Percentiles rank a stretch among this genome's conserved stretches.
These are phyloP conservation scores for Collybia nuda DNA, from an alignment of 768 basidiomycete species.

Conservation along the genomic window DNA sequence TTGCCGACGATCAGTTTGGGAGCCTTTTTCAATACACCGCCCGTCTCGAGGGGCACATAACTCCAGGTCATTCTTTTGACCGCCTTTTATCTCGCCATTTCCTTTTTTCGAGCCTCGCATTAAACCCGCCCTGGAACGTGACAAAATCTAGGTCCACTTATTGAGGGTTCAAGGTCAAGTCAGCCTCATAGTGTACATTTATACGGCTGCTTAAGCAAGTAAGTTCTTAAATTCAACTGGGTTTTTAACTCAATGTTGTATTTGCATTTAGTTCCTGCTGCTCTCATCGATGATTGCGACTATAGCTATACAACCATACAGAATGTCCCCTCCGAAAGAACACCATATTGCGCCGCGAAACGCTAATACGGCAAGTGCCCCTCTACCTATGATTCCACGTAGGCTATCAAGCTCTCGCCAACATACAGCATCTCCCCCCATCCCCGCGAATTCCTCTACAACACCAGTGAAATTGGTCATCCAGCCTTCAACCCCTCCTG, in stretches of 20 bases:
- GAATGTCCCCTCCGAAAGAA: conserved; percentile 34
- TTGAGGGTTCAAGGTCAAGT: not conserved
- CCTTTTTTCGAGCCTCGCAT: conserved; percentile 5
- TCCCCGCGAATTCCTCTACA: conserved; percentile 17
- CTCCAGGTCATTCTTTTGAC: conserved; percentile 4
- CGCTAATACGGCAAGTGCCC: conserved; percentile 55
- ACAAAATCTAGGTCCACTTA: not conserved
- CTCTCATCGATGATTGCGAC: conserved; percentile 43
- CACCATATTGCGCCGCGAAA: conserved; percentile 28
- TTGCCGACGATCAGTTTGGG: too few relatives aligned
- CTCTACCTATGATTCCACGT: conserved; percentile 67
- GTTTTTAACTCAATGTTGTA: not conserved
- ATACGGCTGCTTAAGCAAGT: not conserved
- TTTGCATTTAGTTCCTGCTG: not conserved
- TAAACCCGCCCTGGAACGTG: not conserved
- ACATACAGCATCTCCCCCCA: conserved; percentile 14
- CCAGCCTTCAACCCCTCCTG: conserved; percentile 26
- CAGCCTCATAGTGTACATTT: not conserved
- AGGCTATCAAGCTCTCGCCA: conserved; percentile 34
- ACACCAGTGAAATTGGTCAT: conserved; percentile 23
- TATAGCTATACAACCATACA: conserved; percentile 30
- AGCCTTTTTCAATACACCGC: too few relatives aligned
- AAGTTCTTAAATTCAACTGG: not conserved
- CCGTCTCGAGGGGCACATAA: not conserved
- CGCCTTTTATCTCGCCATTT: conserved; percentile 3